Percentiles rank a stretch among this genome's conserved stretches.
Conservation (phyloP, 2,329 filamentous ascomycete species). For the Ophiocordyceps robertsii region DNA sequence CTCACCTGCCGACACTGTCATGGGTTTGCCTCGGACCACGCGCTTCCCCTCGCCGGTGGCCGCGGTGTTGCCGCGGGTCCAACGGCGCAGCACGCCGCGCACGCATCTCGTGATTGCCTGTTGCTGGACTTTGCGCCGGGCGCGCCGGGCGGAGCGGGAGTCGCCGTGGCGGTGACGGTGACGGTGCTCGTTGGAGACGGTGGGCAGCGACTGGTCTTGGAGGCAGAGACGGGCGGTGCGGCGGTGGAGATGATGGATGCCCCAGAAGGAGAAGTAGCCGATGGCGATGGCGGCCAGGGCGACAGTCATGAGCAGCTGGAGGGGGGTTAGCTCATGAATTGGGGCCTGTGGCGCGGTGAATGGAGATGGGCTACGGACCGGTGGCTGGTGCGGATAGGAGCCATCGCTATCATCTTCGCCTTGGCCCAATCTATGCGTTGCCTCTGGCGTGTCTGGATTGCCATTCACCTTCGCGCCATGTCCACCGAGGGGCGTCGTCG, state of each 20-base stretch:
- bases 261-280: constrained; percentile 11
- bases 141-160: no score
- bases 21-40: no score
- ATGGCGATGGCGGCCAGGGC: constrained; percentile 12
- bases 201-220: not conserved
- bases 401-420: not conserved
- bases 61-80: no score
- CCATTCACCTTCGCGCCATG: not conserved
- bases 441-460: not conserved
- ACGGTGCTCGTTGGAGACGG: no score
- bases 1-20: not conserved
- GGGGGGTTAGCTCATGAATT: not conserved
- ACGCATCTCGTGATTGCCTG: no score
- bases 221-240: constrained; percentile 6
- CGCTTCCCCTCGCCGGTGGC: no score
- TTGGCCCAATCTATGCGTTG: not conserved
- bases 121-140: no score
- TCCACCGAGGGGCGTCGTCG: no score
- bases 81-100: no score
- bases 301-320: constrained; percentile 7
- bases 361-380: not conserved
- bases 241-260: constrained; percentile 6
- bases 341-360: no score
- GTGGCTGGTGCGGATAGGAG: constrained; percentile 1
- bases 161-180: no score